Conservation (phyloP, 108 stramenopile species). For the Mediolabrus comicus region DNA sequence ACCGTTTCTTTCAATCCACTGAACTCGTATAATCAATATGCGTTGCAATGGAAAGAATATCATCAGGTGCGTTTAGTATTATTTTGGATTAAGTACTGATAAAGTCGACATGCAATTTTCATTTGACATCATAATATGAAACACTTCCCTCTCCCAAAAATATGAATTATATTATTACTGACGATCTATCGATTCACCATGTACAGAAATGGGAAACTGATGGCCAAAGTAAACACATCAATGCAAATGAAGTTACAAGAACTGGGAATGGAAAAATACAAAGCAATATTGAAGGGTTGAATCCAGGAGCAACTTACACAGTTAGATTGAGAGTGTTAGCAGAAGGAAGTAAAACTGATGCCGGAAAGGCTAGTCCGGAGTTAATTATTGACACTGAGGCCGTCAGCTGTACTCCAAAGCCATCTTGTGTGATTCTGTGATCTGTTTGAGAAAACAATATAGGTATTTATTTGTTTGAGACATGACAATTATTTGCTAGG, state of each 20-base stretch:
- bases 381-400: conserved; percentile 54
- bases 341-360: conserved; percentile 15
- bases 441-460: background rate
- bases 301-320: conserved; percentile 45
- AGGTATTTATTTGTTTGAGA: background rate
- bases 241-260: conserved; percentile 24
- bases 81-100: background rate
- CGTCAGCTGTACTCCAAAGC: conserved; percentile 45
- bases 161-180: too few species aligned
- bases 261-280: conserved; percentile 41
- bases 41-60: conserved; percentile 48
- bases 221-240: conserved; percentile 30
- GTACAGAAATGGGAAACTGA: conserved; percentile 44
- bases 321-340: conserved; percentile 30
- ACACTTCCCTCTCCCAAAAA: too few species aligned
- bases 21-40: conserved; percentile 33
- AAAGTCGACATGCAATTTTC: too few species aligned
- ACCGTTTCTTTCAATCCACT: conserved; percentile 43
- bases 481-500: background rate
- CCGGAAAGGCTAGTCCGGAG: conserved; percentile 45
- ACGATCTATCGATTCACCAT: background rate
- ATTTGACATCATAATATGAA: too few species aligned
- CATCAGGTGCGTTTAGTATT: conserved; percentile 26
- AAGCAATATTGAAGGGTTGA: conserved; percentile 43
- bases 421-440: conserved; percentile 43